Evolutionary conservation across 139 green algal genomes (phyloP).

Genomic region (Chlorella sp.): DNA sequence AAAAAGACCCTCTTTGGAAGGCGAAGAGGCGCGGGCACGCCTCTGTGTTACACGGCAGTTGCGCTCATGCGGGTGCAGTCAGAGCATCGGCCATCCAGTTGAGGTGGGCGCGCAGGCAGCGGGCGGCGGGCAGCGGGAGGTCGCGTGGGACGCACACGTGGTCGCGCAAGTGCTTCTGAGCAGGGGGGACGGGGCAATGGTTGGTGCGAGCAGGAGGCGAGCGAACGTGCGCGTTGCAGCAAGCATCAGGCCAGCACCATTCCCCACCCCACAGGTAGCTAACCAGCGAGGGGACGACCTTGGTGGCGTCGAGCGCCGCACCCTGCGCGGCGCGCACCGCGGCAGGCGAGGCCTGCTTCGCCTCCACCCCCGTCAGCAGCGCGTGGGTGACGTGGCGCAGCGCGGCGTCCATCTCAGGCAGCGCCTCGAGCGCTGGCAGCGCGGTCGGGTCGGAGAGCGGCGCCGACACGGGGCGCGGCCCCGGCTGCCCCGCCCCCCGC

Average conservation of each 20-base stretch:
- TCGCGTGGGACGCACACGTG: constrained; percentile 83
- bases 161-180: constrained; percentile 75
- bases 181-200: constrained; percentile 34
- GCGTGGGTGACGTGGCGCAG: constrained; percentile 84
- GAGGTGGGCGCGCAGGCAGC: constrained; percentile 89
- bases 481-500: constrained; percentile 66
- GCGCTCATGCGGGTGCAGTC: background rate
- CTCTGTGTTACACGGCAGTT: background rate
- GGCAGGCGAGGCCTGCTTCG: constrained; percentile 51
- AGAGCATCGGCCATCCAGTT: constrained; percentile 72
- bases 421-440: constrained; percentile 42
- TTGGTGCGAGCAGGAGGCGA: too few species aligned
- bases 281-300: constrained; percentile 36
- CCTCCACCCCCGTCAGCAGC: constrained; percentile 73
- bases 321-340: constrained; percentile 44
- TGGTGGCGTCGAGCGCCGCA: constrained; percentile 22
- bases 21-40: background rate
- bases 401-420: constrained; percentile 54
- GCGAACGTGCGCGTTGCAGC: constrained; percentile 85
- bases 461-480: constrained; percentile 70
- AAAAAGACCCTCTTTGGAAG: background rate
- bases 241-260: constrained; percentile 76
- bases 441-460: constrained; percentile 80
- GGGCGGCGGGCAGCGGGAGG: constrained; percentile 77
- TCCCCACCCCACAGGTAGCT: constrained; percentile 87